These are phyloP conservation scores for Rubroshorea leprosula DNA, from an alignment of 345 rosid species.

Conservation along the genomic window DNA sequence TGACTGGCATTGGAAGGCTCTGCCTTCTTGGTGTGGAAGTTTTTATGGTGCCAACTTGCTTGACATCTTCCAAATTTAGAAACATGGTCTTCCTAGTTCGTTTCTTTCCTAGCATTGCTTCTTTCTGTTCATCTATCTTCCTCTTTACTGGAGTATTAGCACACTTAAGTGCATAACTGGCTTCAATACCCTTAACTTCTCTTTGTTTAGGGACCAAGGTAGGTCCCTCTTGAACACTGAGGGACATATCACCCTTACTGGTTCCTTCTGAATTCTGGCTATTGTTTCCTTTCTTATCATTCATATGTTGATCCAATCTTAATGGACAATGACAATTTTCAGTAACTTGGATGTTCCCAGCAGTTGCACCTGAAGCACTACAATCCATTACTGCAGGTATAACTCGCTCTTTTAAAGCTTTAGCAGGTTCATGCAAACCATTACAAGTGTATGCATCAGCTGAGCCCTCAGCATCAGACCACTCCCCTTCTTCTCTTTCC, in stretches of 20 bases:
- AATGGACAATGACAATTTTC: constrained; percentile 28
- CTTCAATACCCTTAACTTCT: constrained; percentile 81
- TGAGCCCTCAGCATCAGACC: constrained; percentile 67
- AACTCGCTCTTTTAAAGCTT: constrained; percentile 31
- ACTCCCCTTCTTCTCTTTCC: constrained; percentile 99
- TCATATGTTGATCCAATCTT: constrained; percentile 32
- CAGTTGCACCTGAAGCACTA: constrained; percentile 21
- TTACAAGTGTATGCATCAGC: constrained; percentile 26
- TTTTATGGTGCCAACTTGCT: constrained; percentile 76
- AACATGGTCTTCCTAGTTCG: constrained; percentile 90
- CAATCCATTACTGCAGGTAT: constrained; percentile 23
- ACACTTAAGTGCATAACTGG: constrained; percentile 60
- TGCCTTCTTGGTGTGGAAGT: constrained; percentile 75
- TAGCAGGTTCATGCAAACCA: constrained; percentile 29
- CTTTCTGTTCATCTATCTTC: constrained; percentile 88
- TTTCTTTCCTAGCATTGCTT: constrained; percentile 95
- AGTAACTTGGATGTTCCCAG: constrained; percentile 24
- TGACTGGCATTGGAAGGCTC: constrained; percentile 45
- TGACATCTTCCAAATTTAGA: constrained; percentile 88
- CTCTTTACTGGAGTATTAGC: constrained; percentile 72
- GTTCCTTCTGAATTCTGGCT: constrained; percentile 40
- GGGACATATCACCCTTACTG: constrained; percentile 30
- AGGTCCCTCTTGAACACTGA: constrained; percentile 45
- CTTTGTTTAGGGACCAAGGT: constrained; percentile 44
- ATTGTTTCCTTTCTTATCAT: constrained; percentile 36